These are phyloP conservation scores for Alternaria rosae DNA, from an alignment of 2,329 filamentous ascomycete genomes.

Conservation along the genomic window DNA sequence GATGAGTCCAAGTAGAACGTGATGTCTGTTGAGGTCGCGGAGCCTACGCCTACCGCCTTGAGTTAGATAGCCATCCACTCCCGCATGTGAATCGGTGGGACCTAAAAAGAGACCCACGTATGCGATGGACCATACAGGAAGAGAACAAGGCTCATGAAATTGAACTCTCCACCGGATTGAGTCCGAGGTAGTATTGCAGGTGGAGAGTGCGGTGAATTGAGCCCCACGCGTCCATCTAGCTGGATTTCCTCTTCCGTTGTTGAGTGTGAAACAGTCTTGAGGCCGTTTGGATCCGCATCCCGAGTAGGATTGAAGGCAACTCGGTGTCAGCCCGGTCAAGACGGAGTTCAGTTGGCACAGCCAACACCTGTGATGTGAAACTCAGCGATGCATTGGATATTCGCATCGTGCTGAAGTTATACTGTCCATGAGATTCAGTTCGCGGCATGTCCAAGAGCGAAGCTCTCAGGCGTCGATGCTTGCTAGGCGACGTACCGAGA, in stretches of 20 bases:
- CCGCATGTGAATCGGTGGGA: background rate
- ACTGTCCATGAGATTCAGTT: background rate
- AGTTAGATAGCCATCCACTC: background rate
- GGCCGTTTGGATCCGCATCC: background rate
- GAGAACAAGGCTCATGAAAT: background rate
- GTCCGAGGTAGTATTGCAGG: background rate
- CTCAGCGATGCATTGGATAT: background rate
- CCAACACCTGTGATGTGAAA: background rate
- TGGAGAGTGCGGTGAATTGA: background rate
- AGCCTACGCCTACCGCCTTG: constrained; percentile 2
- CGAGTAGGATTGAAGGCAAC: background rate
- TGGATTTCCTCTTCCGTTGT: background rate
- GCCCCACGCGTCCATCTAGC: background rate
- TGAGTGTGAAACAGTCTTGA: background rate
- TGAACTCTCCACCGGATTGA: background rate
- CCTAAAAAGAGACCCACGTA: constrained; percentile 1
- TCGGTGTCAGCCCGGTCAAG: background rate
- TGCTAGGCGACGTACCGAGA: background rate
- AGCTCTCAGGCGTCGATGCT: background rate
- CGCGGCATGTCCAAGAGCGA: constrained; percentile 3
- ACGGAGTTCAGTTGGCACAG: background rate
- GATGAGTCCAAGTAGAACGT: constrained; percentile 23
- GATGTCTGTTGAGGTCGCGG: constrained; percentile 3
- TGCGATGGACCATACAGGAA: constrained; percentile 2
- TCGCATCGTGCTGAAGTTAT: background rate